These are phyloP conservation scores for Arthromyces matolae DNA, from an alignment of 768 basidiomycete species.

Conservation along the genomic window DNA sequence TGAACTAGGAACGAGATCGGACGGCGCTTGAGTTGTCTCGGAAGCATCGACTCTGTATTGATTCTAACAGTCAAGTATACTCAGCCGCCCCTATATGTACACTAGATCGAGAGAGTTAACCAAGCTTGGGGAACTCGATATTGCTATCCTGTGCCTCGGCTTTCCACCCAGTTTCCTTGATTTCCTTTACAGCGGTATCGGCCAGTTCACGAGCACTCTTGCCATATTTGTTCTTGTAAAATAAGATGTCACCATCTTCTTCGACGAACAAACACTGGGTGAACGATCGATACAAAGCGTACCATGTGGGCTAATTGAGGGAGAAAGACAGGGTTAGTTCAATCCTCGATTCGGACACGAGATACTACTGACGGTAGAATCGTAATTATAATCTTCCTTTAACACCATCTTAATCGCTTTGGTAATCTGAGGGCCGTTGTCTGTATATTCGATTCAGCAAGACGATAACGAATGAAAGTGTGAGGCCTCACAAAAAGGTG, in stretches of 20 bases:
- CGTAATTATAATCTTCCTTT: constrained; percentile 52
- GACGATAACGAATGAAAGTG: not conserved
- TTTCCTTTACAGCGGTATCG: constrained; percentile 14
- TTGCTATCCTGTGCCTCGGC: constrained; percentile 15
- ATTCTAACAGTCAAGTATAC: too few relatives aligned
- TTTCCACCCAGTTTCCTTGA: constrained; percentile 17
- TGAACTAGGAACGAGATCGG: too few relatives aligned
- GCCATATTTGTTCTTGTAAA: constrained; percentile 51
- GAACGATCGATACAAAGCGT: constrained; percentile 53
- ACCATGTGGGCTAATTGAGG: constrained; percentile 41
- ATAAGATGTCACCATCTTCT: constrained; percentile 50
- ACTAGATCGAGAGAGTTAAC: too few relatives aligned
- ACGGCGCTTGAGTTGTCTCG: too few relatives aligned
- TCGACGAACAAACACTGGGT: constrained; percentile 54
- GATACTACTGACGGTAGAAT: constrained; percentile 46
- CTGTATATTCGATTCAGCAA: constrained; percentile 21
- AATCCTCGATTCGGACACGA: too few relatives aligned
- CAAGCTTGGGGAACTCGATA: constrained; percentile 12
- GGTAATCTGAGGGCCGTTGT: constrained; percentile 55
- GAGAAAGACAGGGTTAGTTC: too few relatives aligned
- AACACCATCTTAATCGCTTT: constrained; percentile 41
- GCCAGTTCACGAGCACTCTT: constrained; percentile 31
- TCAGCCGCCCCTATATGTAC: too few relatives aligned
- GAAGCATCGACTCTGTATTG: too few relatives aligned
- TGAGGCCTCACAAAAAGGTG: constrained; percentile 41